phyloP scores from a whole-genome alignment of 805 yeast genomes.

The Suhomyces prunicola region DNA sequence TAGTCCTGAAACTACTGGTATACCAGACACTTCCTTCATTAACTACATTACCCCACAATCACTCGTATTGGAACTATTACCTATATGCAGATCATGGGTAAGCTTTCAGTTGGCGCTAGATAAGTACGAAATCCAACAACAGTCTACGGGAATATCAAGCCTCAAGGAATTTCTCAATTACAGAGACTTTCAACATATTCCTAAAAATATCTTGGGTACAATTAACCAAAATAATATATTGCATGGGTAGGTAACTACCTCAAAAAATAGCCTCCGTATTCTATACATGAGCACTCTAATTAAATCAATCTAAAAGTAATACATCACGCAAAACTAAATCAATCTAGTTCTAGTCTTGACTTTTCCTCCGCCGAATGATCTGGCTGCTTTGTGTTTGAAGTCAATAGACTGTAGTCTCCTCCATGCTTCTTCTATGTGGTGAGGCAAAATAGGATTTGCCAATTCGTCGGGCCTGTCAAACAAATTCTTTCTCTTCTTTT shows the following conservation, averaged over 20 bases:
- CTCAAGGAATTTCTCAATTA: constrained; percentile 29
- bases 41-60: constrained; percentile 21
- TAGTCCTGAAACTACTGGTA: constrained; percentile 22
- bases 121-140: constrained; percentile 16
- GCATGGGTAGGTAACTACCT: neutral
- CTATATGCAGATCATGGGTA: constrained; percentile 32
- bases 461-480: constrained; percentile 89
- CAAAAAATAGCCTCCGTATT: neutral
- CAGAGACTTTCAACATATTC: constrained; percentile 31
- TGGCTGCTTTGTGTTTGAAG: constrained; percentile 57
- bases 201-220: constrained; percentile 14
- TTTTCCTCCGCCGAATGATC: constrained; percentile 72
- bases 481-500: constrained; percentile 48
- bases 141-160: constrained; percentile 13
- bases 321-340: constrained; percentile 24
- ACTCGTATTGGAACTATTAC: constrained; percentile 31
- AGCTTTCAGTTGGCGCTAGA: constrained; percentile 28
- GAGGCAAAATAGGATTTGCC: constrained; percentile 71
- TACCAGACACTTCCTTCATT: constrained; percentile 34
- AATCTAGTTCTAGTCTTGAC: constrained; percentile 51
- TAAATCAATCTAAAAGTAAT: too few relatives aligned
- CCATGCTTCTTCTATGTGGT: constrained; percentile 89
- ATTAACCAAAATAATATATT: neutral
- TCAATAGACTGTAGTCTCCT: constrained; percentile 62
- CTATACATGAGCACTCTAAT: neutral